Conservation (phyloP, 1,284 basidiomycete species). For the Papiliotrema fonsecae region DNA sequence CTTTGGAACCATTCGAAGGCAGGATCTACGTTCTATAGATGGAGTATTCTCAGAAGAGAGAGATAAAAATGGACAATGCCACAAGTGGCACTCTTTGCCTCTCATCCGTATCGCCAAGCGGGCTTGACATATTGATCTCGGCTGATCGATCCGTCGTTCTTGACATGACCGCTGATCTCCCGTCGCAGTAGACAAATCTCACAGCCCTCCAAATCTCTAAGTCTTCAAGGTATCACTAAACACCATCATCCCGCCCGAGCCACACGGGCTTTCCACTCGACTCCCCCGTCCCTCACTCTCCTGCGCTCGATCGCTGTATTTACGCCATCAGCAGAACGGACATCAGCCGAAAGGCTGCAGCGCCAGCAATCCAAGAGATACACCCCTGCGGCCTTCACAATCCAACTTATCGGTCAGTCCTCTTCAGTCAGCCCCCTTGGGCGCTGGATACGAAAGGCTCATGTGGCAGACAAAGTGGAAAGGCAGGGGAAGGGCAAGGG, state of each 20-base stretch:
- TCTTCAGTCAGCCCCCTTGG: too few relatives aligned
- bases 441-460: too few relatives aligned
- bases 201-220: background rate
- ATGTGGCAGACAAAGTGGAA: constrained; percentile 4
- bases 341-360: background rate
- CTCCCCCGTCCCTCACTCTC: constrained; percentile 13
- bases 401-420: constrained; percentile 8
- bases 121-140: too few relatives aligned
- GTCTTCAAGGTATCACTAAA: too few relatives aligned
- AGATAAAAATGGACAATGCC: too few relatives aligned
- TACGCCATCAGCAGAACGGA: background rate
- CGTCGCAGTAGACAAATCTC: background rate
- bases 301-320: constrained; percentile 4
- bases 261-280: constrained; percentile 18
- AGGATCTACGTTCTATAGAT: constrained; percentile 23
- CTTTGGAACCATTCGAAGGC: constrained; percentile 22
- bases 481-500: background rate
- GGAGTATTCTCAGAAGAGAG: too few relatives aligned
- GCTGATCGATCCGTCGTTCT: too few relatives aligned
- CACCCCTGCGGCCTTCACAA: constrained; percentile 2
- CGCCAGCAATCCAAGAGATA: background rate
- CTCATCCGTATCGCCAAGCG: too few relatives aligned
- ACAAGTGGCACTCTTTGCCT: too few relatives aligned
- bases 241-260: constrained; percentile 8
- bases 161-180: too few relatives aligned